phyloP scores from a whole-genome alignment of 306 rosid species.

The Malus sieversii region DNA sequence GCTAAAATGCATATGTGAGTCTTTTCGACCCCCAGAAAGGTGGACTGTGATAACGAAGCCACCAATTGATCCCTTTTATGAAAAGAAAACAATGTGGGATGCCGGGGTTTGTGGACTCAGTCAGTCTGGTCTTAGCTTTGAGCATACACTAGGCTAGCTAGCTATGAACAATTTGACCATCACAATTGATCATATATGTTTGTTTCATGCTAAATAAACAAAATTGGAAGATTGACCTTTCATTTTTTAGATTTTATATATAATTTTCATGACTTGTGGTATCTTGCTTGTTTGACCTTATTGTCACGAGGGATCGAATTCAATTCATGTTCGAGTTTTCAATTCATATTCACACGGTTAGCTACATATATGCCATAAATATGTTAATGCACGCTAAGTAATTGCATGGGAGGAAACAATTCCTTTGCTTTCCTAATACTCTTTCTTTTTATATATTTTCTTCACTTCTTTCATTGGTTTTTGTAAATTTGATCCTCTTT shows the following conservation, averaged over 20 bases:
- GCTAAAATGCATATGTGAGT: no score
- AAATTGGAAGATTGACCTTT: background rate
- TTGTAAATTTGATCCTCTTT: background rate
- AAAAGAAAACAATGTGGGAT: background rate
- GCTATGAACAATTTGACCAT: background rate
- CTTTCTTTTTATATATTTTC: background rate
- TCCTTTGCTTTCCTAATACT: constrained; percentile 53
- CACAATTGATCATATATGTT: background rate
- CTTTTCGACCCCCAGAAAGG: fast-evolving
- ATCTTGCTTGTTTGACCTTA: background rate
- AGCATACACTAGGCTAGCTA: constrained; percentile 1
- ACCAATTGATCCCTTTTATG: no score
- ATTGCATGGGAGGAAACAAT: constrained; percentile 55
- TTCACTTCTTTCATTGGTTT: no score
- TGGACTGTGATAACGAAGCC: no score
- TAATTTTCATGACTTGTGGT: background rate
- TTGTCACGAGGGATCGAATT: background rate
- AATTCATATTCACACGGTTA: background rate
- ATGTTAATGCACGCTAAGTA: constrained; percentile 39
- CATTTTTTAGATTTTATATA: background rate
- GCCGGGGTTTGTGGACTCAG: constrained; percentile 12
- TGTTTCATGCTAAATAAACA: background rate
- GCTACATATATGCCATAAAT: background rate
- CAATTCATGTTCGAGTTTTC: no score
- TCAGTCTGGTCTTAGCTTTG: constrained; percentile 18